These are phyloP conservation scores for Fusarium secorum DNA, from an alignment of 2,329 filamentous ascomycete species.

Conservation along the genomic window DNA sequence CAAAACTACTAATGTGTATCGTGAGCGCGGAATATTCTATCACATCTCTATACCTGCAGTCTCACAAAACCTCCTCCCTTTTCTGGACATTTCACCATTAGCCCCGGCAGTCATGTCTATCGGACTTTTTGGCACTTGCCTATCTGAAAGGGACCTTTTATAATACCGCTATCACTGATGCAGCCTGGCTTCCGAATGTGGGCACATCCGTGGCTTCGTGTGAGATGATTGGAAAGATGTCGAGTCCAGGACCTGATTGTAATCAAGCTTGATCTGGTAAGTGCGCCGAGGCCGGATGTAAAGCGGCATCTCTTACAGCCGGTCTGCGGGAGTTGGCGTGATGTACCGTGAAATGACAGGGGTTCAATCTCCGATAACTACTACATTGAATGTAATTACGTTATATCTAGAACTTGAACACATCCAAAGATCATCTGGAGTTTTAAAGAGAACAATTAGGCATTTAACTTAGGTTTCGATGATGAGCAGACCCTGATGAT, in stretches of 20 bases:
- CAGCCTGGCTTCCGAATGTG: not conserved
- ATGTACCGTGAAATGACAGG: not conserved
- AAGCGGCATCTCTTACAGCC: not conserved
- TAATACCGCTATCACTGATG: conserved; percentile 5
- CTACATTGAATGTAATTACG: not conserved
- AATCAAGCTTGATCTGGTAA: not conserved
- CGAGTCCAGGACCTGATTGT: not conserved
- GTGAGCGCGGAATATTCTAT: not conserved
- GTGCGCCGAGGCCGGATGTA: not conserved
- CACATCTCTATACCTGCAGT: not conserved
- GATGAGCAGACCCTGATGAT: not conserved
- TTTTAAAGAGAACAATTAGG: not conserved
- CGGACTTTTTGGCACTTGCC: conserved; percentile 12
- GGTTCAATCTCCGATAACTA: not conserved
- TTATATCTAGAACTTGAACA: not conserved
- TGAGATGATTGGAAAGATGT: not conserved
- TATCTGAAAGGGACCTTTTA: conserved; percentile 18
- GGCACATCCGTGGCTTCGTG: not conserved
- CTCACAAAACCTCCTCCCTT: not conserved
- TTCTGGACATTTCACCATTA: conserved; percentile 6
- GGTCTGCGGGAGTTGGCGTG: not conserved
- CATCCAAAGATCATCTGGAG: accelerated
- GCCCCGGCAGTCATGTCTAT: not conserved
- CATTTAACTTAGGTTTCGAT: not conserved
- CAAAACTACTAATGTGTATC: not conserved